Evolutionary conservation across 352 stramenopile species (phyloP).

Genomic region (Aphanomyces stellatus): DNA sequence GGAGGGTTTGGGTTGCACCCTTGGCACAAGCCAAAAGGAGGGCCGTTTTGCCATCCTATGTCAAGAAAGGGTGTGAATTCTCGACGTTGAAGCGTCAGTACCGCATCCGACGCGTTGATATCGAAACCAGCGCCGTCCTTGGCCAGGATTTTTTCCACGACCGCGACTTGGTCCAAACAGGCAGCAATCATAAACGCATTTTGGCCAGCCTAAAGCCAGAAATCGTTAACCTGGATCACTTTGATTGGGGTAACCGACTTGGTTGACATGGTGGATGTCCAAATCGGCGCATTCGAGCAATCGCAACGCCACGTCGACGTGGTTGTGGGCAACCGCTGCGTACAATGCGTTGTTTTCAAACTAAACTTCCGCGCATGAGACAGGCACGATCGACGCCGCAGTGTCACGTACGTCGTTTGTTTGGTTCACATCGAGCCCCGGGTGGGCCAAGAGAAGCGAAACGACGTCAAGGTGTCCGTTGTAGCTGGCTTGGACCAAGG

Average conservation of each 20-base stretch:
- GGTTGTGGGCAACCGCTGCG: background rate
- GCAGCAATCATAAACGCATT: background rate
- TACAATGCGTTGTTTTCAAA: slow-evolving; percentile 6
- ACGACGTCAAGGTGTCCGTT: background rate
- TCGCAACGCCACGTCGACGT: background rate
- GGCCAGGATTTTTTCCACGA: background rate
- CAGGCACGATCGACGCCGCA: background rate
- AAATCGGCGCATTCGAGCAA: background rate
- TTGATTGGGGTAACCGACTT: too few species aligned
- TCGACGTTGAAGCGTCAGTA: background rate
- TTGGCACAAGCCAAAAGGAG: background rate
- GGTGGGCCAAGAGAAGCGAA: background rate
- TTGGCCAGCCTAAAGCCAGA: background rate
- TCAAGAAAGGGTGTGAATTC: background rate
- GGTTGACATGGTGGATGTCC: background rate
- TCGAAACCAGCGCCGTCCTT: background rate
- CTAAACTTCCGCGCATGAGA: background rate
- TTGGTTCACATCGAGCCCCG: background rate
- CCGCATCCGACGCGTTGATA: background rate
- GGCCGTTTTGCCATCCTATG: background rate
- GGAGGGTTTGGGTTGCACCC: background rate
- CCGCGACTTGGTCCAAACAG: slow-evolving; percentile 1
- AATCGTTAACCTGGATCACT: too few species aligned
- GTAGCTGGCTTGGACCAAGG: slow-evolving; percentile 3
- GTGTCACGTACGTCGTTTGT: background rate